These are phyloP conservation scores for Tolypocladium inflatum DNA, from an alignment of 2,329 filamentous ascomycete genomes.

Conservation along the genomic window DNA sequence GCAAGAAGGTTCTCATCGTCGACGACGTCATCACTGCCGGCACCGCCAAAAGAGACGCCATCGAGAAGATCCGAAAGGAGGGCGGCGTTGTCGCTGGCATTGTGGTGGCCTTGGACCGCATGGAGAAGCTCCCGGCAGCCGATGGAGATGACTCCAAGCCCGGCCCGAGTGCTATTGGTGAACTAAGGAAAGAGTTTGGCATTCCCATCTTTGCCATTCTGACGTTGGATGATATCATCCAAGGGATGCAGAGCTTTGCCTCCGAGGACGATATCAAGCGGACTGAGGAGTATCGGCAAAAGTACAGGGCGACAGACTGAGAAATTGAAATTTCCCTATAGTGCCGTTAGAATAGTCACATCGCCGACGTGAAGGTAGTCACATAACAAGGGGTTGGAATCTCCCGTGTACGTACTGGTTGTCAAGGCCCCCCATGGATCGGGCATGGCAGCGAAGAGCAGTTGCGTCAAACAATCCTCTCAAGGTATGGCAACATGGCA, in stretches of 20 bases:
- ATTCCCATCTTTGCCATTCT: slow-evolving; percentile 79
- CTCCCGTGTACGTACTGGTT: background rate
- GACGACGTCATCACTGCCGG: slow-evolving; percentile 97
- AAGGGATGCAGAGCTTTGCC: slow-evolving; percentile 53
- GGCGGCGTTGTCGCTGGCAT: slow-evolving; percentile 82
- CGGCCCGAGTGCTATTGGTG: slow-evolving; percentile 73
- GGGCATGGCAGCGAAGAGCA: too few species aligned
- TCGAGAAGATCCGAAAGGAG: slow-evolving; percentile 77
- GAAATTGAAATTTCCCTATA: background rate
- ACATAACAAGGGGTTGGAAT: background rate
- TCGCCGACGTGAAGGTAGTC: background rate
- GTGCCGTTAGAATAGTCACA: background rate
- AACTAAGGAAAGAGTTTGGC: slow-evolving; percentile 72
- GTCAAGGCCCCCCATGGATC: background rate
- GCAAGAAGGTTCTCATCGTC: slow-evolving; percentile 79
- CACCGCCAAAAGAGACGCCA: slow-evolving; percentile 86
- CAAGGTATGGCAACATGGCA: too few species aligned
- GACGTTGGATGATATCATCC: slow-evolving; percentile 75
- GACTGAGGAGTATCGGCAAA: slow-evolving; percentile 64
- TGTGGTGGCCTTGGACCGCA: slow-evolving; percentile 78
- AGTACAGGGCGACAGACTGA: slow-evolving; percentile 53
- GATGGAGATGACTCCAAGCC: slow-evolving; percentile 58
- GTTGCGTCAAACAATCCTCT: too few species aligned
- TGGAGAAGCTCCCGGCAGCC: slow-evolving; percentile 66
- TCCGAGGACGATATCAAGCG: slow-evolving; percentile 52